Evolutionary conservation across 805 yeast genomes (phyloP).

Genomic region (Metahyphopichia silvanorum): DNA sequence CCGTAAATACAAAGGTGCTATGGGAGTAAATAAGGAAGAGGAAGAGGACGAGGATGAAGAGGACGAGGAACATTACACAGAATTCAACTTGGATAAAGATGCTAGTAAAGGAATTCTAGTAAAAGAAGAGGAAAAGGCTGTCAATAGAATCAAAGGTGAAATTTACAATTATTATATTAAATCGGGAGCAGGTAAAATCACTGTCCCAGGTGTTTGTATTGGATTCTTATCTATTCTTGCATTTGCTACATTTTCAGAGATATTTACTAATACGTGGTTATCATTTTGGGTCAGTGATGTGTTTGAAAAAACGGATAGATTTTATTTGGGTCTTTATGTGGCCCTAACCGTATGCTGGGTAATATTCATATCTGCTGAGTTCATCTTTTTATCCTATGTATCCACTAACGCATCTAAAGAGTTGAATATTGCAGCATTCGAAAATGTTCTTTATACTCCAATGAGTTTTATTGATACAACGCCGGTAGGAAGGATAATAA

Average conservation of each 20-base stretch:
- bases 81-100: background rate
- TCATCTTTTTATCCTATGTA: slow-evolving; percentile 43
- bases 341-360: slow-evolving; percentile 49
- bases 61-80: slow-evolving; percentile 3
- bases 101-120: slow-evolving; percentile 21
- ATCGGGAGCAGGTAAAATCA: slow-evolving; percentile 24
- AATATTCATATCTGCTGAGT: slow-evolving; percentile 36
- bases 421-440: slow-evolving; percentile 59
- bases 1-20: background rate
- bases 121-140: slow-evolving; percentile 54
- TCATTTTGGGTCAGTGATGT: slow-evolving; percentile 68
- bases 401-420: slow-evolving; percentile 48
- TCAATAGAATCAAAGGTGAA: slow-evolving; percentile 38
- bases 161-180: slow-evolving; percentile 31
- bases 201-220: slow-evolving; percentile 33
- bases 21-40: slow-evolving; percentile 8
- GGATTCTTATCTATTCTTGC: slow-evolving; percentile 36
- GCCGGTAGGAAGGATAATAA: slow-evolving; percentile 80
- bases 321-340: slow-evolving; percentile 70
- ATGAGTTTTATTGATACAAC: slow-evolving; percentile 78
- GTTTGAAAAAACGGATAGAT: slow-evolving; percentile 46
- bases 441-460: slow-evolving; percentile 61
- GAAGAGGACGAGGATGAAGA: slow-evolving; percentile 11
- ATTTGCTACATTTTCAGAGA: slow-evolving; percentile 50
- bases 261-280: slow-evolving; percentile 69